Base-by-base conservation (phyloP, 495 filamentous ascomycete genomes). In the Lasiosphaeris hirsuta region DNA sequence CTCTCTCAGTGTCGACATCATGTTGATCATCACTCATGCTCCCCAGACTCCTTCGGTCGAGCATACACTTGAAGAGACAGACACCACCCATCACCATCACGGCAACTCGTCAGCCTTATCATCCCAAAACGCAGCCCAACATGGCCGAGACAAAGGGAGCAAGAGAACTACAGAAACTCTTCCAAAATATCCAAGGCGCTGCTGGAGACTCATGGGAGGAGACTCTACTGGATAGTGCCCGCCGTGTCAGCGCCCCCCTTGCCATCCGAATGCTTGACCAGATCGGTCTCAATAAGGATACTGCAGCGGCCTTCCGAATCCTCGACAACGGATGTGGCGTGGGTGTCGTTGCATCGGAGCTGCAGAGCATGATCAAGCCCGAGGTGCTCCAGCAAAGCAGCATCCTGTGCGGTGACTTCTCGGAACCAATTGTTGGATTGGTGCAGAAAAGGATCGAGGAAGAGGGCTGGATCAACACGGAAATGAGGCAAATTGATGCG, bases 311-410 rank as follows among this genome's bases (percentile, higher is more conserved):
- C 0, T 68, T 78, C 51, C 41, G 38, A 13, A 58, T 78, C 7
- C 56, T 78, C 3, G 75, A 78, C 49, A 70, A 71, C n/a, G 73
- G 69, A 10, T 78, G 75, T 34, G 75, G 75, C 7, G 58, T 60
- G 0, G 75, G 75, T 4, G 68, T 73, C n/a, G 64, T 75, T n/a
- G 69, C 65, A 7, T 60, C 65, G 5, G 53, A 66, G 23, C 33
- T 76, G 19, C 69, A 75, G 37, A 57, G 58, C 17, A 54, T 51
- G 13, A 47, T 73, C 14, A 47, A 63, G n/a, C 57, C 59, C 1
- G 60, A 69, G 1, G 49, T 73, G 1, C 38, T 78, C 15, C 45
- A 48, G 38, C 49, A 69, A 58, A 76, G 75, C 60, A 71, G 63
- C 46, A 64, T 78, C 19, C 41, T 75, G 5, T 73, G 70, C 34